Base-by-base conservation (phyloP, 2,329 filamentous ascomycete species). In the Fusarium verticillioides region DNA sequence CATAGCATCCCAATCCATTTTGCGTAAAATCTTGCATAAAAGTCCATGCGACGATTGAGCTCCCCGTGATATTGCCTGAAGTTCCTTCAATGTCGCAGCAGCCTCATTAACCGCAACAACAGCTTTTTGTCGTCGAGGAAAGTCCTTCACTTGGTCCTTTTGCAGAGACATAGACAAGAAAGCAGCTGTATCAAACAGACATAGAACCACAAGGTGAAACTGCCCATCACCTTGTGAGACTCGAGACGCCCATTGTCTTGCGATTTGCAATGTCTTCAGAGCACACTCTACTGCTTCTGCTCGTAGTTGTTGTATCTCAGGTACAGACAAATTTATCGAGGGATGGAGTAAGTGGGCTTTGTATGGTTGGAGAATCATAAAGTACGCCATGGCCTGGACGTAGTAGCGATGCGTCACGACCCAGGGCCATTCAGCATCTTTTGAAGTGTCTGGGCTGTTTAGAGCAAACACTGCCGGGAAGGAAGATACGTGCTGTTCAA, bases 351-450 rank as follows among this genome's bases (percentile, higher is more conserved):
- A 19, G 2, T n/a, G 46, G 12, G 32, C n/a, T 16, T 69, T 69
- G 8, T 69, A 69, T 23, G 66, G 66, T n/a, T 69, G 66, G 1
- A 69, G 28, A 2, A 69, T 46, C 28, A 69, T 63, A 12, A 69
- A 63, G 9, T 57, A 69, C 0, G 64, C 49, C 66, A 69, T 69
- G 8, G 66, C 43, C 30, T 69, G 66, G 34, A 69, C 30, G 6
- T 69, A 69, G 12, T 52, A 63, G 9, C 66, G 66, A 15, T 69
- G 66, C 15, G 64, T 50, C 5, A 63, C 34, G 0, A 69, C 23
- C 66, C 66, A 69, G 3, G 66, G 66, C 66, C 66, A 69, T 26
- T 42, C 49, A 2, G 4, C 1, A 19, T 69, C 66, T 8, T 50
- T 54, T 0, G 32, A 63, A 1, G 57, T 63, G 21, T 69, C 66